These are phyloP conservation scores for Kwoniella dendrophila DNA, from an alignment of 768 basidiomycete species.

Conservation along the genomic window DNA sequence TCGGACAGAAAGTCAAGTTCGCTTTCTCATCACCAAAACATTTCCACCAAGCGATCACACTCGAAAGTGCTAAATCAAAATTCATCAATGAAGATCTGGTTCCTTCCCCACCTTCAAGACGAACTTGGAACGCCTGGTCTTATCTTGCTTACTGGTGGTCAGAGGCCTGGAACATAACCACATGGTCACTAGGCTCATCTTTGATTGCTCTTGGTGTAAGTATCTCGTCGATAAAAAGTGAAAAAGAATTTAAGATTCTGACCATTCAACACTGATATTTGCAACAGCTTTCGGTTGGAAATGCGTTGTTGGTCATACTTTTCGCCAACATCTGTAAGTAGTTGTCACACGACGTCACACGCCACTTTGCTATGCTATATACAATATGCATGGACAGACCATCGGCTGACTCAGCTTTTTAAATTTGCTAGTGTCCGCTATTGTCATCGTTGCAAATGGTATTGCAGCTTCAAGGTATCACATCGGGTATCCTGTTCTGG, in stretches of 20 bases:
- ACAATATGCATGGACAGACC: not conserved
- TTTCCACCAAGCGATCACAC: conserved; percentile 25
- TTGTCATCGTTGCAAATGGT: conserved; percentile 33
- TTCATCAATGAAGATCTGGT: conserved; percentile 29
- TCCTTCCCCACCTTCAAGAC: conserved; percentile 20
- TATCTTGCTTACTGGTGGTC: conserved; percentile 26
- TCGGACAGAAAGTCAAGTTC: conserved; percentile 22
- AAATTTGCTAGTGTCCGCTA: conserved; percentile 20
- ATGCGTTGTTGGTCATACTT: conserved; percentile 22
- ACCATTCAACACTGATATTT: not conserved
- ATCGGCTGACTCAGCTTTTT: conserved; percentile 6
- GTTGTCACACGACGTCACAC: not conserved
- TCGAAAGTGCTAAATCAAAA: conserved; percentile 21
- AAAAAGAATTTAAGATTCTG: too few species aligned
- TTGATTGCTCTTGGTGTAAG: conserved; percentile 27
- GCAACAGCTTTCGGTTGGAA: conserved; percentile 21
- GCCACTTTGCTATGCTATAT: not conserved
- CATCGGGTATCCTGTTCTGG: conserved; percentile 34
- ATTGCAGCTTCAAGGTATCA: conserved; percentile 31
- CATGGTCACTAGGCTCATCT: conserved; percentile 23
- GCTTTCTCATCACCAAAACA: conserved; percentile 24
- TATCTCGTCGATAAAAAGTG: not conserved
- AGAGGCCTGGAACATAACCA: conserved; percentile 17
- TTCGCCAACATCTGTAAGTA: conserved; percentile 27
- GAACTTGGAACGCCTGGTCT: conserved; percentile 20